A percentile compares a stretch with the other conserved stretches of the same genome.
phyloP scores from a whole-genome alignment of 768 basidiomycete genomes.

The Holtermannia corniformis region DNA sequence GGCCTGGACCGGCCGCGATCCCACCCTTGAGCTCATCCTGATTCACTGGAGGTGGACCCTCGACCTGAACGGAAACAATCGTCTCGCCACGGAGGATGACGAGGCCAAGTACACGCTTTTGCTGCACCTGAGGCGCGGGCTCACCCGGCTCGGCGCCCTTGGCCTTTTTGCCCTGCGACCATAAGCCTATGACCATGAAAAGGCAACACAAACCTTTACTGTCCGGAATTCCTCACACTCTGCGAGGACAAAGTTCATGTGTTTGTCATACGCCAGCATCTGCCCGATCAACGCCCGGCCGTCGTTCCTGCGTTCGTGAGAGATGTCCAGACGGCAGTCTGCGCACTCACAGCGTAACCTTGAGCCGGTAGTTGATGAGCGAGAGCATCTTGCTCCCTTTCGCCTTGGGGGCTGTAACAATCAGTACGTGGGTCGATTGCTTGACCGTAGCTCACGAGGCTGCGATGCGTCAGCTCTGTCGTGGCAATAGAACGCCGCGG shows the following conservation, averaged over 20 bases:
- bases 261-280: constrained; percentile 98
- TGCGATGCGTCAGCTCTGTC: background rate
- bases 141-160: constrained; percentile 53
- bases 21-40: constrained; percentile 79
- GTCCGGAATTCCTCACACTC: constrained; percentile 97
- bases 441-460: background rate
- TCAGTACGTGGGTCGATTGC: no score
- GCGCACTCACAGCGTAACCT: constrained; percentile 69
- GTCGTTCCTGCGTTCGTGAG: constrained; percentile 50
- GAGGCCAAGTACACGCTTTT: constrained; percentile 91
- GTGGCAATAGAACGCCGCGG: background rate
- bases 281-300: constrained; percentile 91
- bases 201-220: constrained; percentile 63
- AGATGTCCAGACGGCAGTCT: background rate
- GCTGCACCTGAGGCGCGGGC: constrained; percentile 60
- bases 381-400: constrained; percentile 97
- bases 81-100: constrained; percentile 95
- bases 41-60: constrained; percentile 84
- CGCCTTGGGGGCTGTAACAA: constrained; percentile 61
- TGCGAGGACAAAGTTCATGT: constrained; percentile 98
- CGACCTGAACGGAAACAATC: constrained; percentile 87
- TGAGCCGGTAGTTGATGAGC: constrained; percentile 95
- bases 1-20: constrained; percentile 78
- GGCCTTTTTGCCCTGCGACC: constrained; percentile 43
- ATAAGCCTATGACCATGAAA: background rate